Base-by-base conservation (phyloP, 306 rosid species). In the Begonia peltatifolia region DNA sequence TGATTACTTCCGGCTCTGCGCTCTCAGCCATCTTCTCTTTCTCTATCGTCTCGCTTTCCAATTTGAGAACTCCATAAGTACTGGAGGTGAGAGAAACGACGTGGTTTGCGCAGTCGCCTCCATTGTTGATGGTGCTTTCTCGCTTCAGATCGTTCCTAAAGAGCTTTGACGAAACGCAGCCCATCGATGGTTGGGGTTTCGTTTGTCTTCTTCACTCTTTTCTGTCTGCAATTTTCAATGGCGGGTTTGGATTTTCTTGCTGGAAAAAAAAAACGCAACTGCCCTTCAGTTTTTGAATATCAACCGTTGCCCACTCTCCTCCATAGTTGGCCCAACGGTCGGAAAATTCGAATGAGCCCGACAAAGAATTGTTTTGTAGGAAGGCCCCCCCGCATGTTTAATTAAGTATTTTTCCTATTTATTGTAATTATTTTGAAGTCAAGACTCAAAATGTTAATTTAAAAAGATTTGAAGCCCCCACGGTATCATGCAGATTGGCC, bases 61-160 rank as follows among this genome's bases (percentile, higher is more conserved):
- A 65, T 5, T 62, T 79, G 69, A 92, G 96, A 63, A 83, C 79
- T 10, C 96, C 99, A 5, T 79, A 83, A 52, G 94, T 83, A 66
- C 73, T 63, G 36, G 96, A 92, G 58, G 96, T 92, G 53, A 92
- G 96, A 63, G 93, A 86, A 23, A 92, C 99, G 0, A 86, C 87
- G 46, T 92, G 99, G 74, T 68, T 81, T 8, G 57, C 2, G 64
- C 57, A 77, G 46, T 61, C 71, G 65, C 80, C 74, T 60, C 82
- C 86, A 64, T 75, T 48, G 77, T 47, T 66, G 86, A 79, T 13
- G 22, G 38, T 50, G 68, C 63, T 51, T 5, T 82, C 81, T 56
- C 57, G 64, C 54, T 68, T 60, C 53, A 76, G 69, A 9, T 92
- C 84, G 55, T 77, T 71, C 68, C 68, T 76, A 57, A 75, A 61